Evolutionary conservation across 257 asterid species (phyloP).

Genomic region (Lycium ferocissimum): DNA sequence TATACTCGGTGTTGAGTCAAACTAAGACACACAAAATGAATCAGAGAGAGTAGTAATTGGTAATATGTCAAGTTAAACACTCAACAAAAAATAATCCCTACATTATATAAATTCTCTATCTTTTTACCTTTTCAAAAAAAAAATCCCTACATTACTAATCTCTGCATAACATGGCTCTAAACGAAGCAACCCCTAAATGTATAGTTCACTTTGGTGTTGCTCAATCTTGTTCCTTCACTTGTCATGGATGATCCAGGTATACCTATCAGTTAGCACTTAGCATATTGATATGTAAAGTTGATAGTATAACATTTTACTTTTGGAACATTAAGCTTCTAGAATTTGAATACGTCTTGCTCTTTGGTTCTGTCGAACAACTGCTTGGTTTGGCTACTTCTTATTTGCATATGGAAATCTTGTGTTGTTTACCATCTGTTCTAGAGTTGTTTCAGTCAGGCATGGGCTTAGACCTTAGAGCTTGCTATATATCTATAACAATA

Average conservation of each 20-base stretch:
- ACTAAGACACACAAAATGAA: background rate
- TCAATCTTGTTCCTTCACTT: background rate
- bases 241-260: background rate
- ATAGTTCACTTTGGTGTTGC: background rate
- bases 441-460: background rate
- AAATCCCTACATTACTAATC: background rate
- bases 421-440: background rate
- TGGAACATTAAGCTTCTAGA: background rate
- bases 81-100: background rate
- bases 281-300: background rate
- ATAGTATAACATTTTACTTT: background rate
- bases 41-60: background rate
- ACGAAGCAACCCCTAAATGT: background rate
- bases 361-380: background rate
- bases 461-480: slow-evolving; percentile 7
- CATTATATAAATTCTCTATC: background rate
- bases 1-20: background rate
- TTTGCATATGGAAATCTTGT: background rate
- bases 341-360: background rate
- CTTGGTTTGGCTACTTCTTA: background rate
- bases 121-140: too few species aligned
- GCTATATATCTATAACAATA: background rate
- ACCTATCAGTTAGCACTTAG: background rate
- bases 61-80: background rate
- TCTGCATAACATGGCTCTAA: background rate